These are phyloP conservation scores for Nigrospora sphaerica DNA, from an alignment of 2,329 filamentous ascomycete species.

Conservation along the genomic window DNA sequence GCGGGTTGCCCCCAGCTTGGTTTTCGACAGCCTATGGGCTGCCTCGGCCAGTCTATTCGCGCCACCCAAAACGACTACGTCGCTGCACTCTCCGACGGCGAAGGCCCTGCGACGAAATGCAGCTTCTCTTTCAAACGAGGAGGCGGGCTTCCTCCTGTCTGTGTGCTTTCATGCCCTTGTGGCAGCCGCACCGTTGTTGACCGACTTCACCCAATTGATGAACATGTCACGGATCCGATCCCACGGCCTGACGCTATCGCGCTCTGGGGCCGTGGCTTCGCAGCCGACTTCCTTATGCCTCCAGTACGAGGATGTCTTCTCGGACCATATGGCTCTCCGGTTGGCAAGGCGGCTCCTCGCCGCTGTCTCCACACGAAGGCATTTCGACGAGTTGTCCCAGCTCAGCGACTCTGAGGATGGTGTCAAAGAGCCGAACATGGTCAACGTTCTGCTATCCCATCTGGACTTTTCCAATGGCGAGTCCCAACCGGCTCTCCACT, in stretches of 20 bases:
- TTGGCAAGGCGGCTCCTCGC: constrained; percentile 52
- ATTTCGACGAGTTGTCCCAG: constrained; percentile 37
- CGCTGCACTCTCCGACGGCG: constrained; percentile 28
- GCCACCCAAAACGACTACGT: constrained; percentile 39
- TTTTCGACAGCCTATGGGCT: constrained; percentile 60
- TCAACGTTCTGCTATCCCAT: constrained; percentile 43
- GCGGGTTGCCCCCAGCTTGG: constrained; percentile 47
- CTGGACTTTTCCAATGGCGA: constrained; percentile 43
- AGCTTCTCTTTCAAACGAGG: constrained; percentile 34
- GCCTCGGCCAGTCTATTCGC: constrained; percentile 51
- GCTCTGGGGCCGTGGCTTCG: constrained; percentile 35
- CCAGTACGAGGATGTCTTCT: constrained; percentile 57
- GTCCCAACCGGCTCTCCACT: constrained; percentile 37
- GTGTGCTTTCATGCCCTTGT: constrained; percentile 58
- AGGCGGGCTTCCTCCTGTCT: constrained; percentile 47
- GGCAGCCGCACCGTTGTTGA: constrained; percentile 46
- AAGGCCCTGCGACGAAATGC: constrained; percentile 27
- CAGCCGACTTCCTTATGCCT: constrained; percentile 45
- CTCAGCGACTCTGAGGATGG: constrained; percentile 26
- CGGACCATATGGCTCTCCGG: constrained; percentile 51
- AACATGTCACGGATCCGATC: constrained; percentile 56
- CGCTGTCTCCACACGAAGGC: constrained; percentile 46
- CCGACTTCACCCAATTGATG: constrained; percentile 39
- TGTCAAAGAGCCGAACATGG: constrained; percentile 30
- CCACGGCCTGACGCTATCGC: constrained; percentile 41